Evolutionary conservation across 2,329 filamentous ascomycete species (phyloP).

Genomic region (Ophiostoma sp.): DNA sequence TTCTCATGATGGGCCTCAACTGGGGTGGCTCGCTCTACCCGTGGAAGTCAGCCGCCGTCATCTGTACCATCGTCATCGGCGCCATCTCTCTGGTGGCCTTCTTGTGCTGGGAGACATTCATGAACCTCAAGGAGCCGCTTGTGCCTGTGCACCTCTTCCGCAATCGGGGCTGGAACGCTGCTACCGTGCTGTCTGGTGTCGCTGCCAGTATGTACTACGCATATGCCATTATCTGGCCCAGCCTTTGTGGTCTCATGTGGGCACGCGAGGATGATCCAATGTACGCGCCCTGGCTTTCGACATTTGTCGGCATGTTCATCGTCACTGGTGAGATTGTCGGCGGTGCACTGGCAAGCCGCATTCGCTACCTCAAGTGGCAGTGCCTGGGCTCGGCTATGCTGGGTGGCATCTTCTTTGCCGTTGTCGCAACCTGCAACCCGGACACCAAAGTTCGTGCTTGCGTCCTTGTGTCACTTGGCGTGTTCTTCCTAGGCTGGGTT

Average conservation of each 20-base stretch:
- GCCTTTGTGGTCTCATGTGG: conserved; percentile 39
- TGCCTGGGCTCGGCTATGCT: conserved; percentile 35
- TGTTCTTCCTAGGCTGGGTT: conserved; percentile 41
- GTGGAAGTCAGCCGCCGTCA: conserved; percentile 38
- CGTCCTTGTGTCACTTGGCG: conserved; percentile 36
- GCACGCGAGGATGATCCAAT: conserved; percentile 31
- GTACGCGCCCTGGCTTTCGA: conserved; percentile 34
- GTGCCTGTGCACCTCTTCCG: conserved; percentile 41
- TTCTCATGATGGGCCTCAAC: conserved; percentile 38
- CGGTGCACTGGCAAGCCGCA: conserved; percentile 33
- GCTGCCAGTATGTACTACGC: conserved; percentile 43
- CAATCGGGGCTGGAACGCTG: conserved; percentile 39
- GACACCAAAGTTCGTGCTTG: conserved; percentile 35
- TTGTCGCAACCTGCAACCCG: conserved; percentile 35
- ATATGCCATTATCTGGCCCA: conserved; percentile 42
- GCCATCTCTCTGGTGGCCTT: not conserved
- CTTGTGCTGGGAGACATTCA: conserved; percentile 16
- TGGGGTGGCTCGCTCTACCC: conserved; percentile 38
- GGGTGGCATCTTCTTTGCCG: conserved; percentile 37
- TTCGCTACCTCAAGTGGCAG: conserved; percentile 39
- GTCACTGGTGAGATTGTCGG: conserved; percentile 35
- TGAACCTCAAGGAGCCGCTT: conserved; percentile 39
- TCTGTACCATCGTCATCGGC: conserved; percentile 32
- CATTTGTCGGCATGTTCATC: conserved; percentile 36
- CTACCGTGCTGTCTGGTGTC: conserved; percentile 37